phyloP scores from a whole-genome alignment of 1,284 basidiomycete species.

The Cystobasidiaceae sp. region DNA sequence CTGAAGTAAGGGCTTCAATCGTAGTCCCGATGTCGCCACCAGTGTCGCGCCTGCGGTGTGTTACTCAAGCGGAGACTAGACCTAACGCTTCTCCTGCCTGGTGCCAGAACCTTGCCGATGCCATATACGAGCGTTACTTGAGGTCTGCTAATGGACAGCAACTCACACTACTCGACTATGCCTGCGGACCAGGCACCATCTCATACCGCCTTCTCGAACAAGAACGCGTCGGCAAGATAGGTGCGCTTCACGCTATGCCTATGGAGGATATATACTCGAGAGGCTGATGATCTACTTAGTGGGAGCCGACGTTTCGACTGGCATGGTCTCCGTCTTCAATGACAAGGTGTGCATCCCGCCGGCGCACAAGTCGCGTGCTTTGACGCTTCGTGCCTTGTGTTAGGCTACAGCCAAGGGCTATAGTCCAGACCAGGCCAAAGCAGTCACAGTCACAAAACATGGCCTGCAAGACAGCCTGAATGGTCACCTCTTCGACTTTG shows the following conservation, averaged over 20 bases:
- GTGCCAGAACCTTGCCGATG: background rate
- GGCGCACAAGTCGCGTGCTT: background rate
- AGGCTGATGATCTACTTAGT: background rate
- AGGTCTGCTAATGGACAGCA: background rate
- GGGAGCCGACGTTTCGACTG: constrained; percentile 10
- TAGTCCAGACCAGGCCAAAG: background rate
- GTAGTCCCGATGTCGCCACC: background rate
- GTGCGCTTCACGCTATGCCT: background rate
- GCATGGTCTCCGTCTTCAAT: background rate
- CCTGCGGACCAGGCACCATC: constrained; percentile 5
- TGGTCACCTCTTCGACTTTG: constrained; percentile 1
- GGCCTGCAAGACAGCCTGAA: background rate
- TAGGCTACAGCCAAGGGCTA: background rate
- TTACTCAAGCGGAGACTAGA: no score
- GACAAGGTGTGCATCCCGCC: background rate
- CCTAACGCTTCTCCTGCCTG: no score
- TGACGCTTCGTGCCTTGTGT: background rate
- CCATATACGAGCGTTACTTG: constrained; percentile 1
- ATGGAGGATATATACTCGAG: background rate
- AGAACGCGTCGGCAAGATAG: background rate
- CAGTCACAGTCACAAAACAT: constrained; percentile 1
- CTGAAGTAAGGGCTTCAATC: background rate
- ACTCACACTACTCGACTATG: background rate
- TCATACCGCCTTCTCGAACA: constrained; percentile 1
- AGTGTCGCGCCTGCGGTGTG: no score